Conservation (phyloP, 768 basidiomycete genomes). For the Dentipellis sp. region DNA sequence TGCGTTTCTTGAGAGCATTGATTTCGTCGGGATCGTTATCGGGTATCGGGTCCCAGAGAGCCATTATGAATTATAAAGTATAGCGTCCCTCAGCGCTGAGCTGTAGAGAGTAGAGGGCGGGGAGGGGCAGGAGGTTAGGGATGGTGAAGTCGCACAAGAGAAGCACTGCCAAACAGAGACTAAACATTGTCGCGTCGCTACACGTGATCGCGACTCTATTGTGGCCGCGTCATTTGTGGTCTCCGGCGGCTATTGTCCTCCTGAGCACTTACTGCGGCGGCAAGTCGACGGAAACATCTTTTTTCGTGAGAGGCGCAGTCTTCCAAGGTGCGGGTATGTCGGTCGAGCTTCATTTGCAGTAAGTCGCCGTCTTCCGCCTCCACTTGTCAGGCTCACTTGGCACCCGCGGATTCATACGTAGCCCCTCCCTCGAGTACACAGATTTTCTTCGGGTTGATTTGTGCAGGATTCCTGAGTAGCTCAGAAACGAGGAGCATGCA, state of each 20-base stretch:
- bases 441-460: too few species aligned
- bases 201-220: neutral
- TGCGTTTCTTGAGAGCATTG: constrained; percentile 11
- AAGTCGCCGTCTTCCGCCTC: too few species aligned
- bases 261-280: neutral
- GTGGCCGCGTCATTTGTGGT: neutral
- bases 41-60: constrained; percentile 12
- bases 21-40: constrained; percentile 14
- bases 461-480: too few species aligned
- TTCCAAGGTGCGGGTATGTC: too few species aligned
- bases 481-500: too few species aligned
- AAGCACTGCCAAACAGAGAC: neutral
- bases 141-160: neutral
- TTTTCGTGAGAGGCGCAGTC: neutral
- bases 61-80: neutral
- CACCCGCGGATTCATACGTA: too few species aligned
- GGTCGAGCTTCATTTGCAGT: too few species aligned
- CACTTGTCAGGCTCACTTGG: too few species aligned
- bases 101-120: neutral
- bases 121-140: neutral
- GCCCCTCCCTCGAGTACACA: too few species aligned
- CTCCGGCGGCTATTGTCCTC: too few species aligned
- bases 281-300: neutral
- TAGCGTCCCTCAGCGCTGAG: neutral
- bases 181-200: neutral